Conservation (phyloP, 2,329 filamentous ascomycete species). For the Trichothecium roseum region DNA sequence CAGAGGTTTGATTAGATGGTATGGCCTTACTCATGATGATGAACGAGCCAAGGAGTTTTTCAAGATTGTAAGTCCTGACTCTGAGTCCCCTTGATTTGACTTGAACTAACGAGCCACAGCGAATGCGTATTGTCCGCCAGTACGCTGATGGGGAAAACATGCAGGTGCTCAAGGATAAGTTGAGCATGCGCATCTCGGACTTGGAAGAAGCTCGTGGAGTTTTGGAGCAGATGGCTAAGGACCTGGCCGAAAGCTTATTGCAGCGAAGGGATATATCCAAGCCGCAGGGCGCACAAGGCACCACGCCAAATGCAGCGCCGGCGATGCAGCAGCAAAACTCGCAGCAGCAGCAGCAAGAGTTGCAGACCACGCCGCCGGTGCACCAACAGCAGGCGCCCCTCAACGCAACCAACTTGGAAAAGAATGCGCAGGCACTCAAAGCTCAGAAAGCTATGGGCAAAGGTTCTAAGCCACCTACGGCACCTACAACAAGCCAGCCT, state of each 20-base stretch:
- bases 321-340: conserved; percentile 19
- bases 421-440: conserved; percentile 37
- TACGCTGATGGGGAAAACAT: conserved; percentile 39
- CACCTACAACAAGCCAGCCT: conserved; percentile 46
- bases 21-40: conserved; percentile 36
- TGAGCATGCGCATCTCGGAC: conserved; percentile 42
- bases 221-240: conserved; percentile 41
- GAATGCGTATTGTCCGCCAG: conserved; percentile 41
- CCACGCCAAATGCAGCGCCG: conserved; percentile 12
- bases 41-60: conserved; percentile 40
- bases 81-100: background rate
- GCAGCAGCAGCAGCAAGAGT: conserved; percentile 17
- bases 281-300: conserved; percentile 2
- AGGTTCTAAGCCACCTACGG: conserved; percentile 38
- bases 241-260: conserved; percentile 25
- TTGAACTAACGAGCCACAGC: conserved; percentile 22
- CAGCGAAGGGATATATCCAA: conserved; percentile 10
- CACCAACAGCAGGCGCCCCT: conserved; percentile 20
- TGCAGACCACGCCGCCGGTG: conserved; percentile 12
- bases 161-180: conserved; percentile 31
- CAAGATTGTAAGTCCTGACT: conserved; percentile 38
- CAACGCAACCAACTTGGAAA: conserved; percentile 39
- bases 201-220: conserved; percentile 37
- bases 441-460: conserved; percentile 28
- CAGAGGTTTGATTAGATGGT: conserved; percentile 36